Base-by-base conservation (phyloP, 2,329 filamentous ascomycete species). In the Arthrobotrys sinensis region DNA sequence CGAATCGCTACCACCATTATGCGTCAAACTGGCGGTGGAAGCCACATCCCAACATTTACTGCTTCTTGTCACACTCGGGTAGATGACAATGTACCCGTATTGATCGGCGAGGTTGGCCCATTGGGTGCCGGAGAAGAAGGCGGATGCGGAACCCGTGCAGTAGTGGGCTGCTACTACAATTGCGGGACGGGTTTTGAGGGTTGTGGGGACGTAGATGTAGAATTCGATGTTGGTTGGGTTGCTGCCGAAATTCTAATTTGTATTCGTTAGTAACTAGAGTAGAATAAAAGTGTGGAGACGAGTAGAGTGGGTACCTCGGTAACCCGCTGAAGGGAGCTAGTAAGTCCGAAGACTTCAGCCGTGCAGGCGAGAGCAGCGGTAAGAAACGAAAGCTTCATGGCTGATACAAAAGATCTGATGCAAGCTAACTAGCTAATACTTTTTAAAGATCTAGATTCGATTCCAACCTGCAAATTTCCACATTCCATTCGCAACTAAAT, bases 21-120 rank as follows among this genome's bases (percentile, higher is more conserved):
- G 89, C 2, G 86, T 87, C 1, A 90, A 85, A 0, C 88, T 85
- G 8, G 85, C 85, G 45, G 85, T 85, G 8, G 86, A 88, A 4
- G 87, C 88, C 1, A 90, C 88, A 73, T 90, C 89, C 88, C 89
- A 90, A 83, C 89, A 90, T 85, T 85, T 12, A 82, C 83, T n/a
- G 80, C 81, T 77, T 84, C 84, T 16, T 84, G 84, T 57, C 79
- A 83, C 4, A 84, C 86, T 80, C 84, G 87, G 86, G 78, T 86
- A 87, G 79, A 87, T 86, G 16, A 86, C 82, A 83, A 91, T 89
- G 83, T 88, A 90, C 45, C 88, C 89, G 67, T 89, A 85, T 53
- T 84, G 81, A 76, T 87, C 86, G 4, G 89, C 87, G 10, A 89
- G 84, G 0, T 84, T 84, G 19, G 87, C 87, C 82, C 88, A 91